Conservation (phyloP, 345 rosid species). For the Gossypium arboreum region DNA sequence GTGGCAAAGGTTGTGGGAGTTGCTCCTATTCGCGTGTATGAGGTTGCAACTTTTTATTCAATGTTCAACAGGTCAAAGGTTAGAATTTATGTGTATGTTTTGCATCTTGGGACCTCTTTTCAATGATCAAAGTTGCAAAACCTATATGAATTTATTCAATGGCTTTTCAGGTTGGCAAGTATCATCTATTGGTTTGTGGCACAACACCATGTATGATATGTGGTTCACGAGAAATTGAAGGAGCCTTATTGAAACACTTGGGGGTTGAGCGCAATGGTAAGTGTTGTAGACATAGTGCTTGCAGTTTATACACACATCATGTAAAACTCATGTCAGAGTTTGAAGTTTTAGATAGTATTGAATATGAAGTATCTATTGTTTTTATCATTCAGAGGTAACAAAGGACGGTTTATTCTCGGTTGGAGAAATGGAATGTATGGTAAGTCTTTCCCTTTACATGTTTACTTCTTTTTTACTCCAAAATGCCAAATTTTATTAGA, state of each 20-base stretch:
- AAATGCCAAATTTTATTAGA: no score
- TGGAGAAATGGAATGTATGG: slow-evolving; percentile 99
- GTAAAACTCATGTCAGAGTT: neutral
- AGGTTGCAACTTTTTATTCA: slow-evolving; percentile 98
- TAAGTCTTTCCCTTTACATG: slow-evolving; percentile 25
- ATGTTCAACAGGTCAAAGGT: slow-evolving; percentile 94
- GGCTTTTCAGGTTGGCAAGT: slow-evolving; percentile 77
- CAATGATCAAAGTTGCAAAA: neutral
- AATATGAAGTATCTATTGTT: slow-evolving; percentile 15
- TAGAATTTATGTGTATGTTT: slow-evolving; percentile 21
- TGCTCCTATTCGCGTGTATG: slow-evolving; percentile 92
- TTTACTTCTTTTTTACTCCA: no score
- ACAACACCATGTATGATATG: slow-evolving; percentile 98
- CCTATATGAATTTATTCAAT: slow-evolving; percentile 12
- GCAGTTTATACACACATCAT: neutral
- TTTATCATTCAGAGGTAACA: slow-evolving; percentile 68
- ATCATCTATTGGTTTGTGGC: slow-evolving; percentile 97
- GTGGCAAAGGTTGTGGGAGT: slow-evolving; percentile 85
- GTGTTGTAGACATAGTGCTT: slow-evolving; percentile 17
- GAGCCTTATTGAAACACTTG: slow-evolving; percentile 79
- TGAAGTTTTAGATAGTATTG: slow-evolving; percentile 10
- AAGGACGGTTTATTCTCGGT: slow-evolving; percentile 98
- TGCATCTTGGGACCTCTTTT: slow-evolving; percentile 3
- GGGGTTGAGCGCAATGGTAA: slow-evolving; percentile 94
- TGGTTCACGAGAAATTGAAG: slow-evolving; percentile 90